Base-by-base conservation (phyloP, 352 stramenopile species). In the Phytophthora nicotianae region DNA sequence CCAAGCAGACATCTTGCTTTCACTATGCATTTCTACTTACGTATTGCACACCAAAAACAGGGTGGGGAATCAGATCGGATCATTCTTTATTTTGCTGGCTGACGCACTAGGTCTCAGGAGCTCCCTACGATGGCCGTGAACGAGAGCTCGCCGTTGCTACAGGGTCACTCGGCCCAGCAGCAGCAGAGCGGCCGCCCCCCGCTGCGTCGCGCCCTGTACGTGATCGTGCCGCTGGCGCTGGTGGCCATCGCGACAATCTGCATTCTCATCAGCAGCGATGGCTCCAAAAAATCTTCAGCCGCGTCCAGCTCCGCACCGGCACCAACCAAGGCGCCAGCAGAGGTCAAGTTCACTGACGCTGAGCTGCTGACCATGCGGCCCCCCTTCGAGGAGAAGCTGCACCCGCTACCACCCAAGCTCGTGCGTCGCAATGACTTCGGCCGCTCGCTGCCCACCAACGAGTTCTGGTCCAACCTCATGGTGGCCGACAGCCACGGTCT, bases 381-480 rank as follows among this genome's bases (percentile, higher is more conserved):
- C 37, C 84, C 78, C 2, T 93, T 89, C 46, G 50, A 67, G 10
- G 58, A 77, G 50, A 76, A 78, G 35, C 56, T 77, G 21, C 83
- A 91, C 58, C 70, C 79, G 16, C 65, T 91, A n/a, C 65, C 80
- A 10, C 84, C 84, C 26, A 84, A 87, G 42, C 64, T 88, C 41
- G 71, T 89, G 35, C 73, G 80, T 21, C 63, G 70, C 38, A 70
- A 67, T 20, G 60, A 47, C 33, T 88, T 90, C 43, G 48, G 60
- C 10, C 58, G 65, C 19, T 74, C 85, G 37, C 73, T 93, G 43
- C 91, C 91, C 11, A 97, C 91, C 19, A 96, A 96, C 47, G 83
- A 83, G 26, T 98, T 93, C 74, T 98, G 90, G 88, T 91, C 88
- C 1, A 97, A 97, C 46, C 53, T 96, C 35, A 76, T 96, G 19